Evolutionary conservation across 768 basidiomycete species (phyloP).

Genomic region (Leccinum disarticulatum): DNA sequence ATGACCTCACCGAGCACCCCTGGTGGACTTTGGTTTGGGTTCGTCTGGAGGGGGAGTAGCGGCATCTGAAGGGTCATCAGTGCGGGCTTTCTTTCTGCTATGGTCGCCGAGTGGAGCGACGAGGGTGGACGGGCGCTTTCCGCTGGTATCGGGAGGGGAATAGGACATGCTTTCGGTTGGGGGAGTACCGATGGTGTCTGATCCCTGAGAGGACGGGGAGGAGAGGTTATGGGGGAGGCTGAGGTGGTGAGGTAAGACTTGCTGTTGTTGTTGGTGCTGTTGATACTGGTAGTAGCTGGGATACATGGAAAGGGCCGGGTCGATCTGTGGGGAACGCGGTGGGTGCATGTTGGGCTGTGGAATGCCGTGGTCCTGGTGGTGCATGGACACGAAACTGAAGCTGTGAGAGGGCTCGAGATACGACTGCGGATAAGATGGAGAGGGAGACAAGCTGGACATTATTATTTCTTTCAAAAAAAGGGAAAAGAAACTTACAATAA

Average conservation of each 20-base stretch:
- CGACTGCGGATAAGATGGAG: slow-evolving; percentile 24
- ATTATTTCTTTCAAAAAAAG: neutral
- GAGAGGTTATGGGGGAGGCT: slow-evolving; percentile 60
- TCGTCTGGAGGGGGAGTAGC: slow-evolving; percentile 58
- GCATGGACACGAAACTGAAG: slow-evolving; percentile 44
- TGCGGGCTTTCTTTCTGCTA: slow-evolving; percentile 57
- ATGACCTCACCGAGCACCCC: slow-evolving; percentile 71
- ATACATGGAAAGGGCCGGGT: slow-evolving; percentile 69
- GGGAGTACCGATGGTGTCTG: slow-evolving; percentile 73
- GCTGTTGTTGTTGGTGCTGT: slow-evolving; percentile 44
- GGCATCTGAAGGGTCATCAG: slow-evolving; percentile 50
- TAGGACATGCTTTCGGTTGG: slow-evolving; percentile 60
- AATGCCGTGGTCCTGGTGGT: slow-evolving; percentile 44
- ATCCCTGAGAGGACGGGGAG: slow-evolving; percentile 79
- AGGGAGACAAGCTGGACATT: slow-evolving; percentile 19
- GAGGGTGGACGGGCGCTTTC: slow-evolving; percentile 64
- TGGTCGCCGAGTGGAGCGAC: slow-evolving; percentile 38
- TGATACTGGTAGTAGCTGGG: slow-evolving; percentile 59
- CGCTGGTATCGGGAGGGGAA: slow-evolving; percentile 53
- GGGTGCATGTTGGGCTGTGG: slow-evolving; percentile 40
- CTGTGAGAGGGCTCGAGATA: slow-evolving; percentile 29
- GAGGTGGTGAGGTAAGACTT: slow-evolving; percentile 54
- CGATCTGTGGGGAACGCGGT: slow-evolving; percentile 64
- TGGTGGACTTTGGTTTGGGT: slow-evolving; percentile 76
- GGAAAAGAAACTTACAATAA: slow-evolving; percentile 8